Base-by-base conservation (phyloP, 352 stramenopile genomes). In the Phytophthora aleatoria region DNA sequence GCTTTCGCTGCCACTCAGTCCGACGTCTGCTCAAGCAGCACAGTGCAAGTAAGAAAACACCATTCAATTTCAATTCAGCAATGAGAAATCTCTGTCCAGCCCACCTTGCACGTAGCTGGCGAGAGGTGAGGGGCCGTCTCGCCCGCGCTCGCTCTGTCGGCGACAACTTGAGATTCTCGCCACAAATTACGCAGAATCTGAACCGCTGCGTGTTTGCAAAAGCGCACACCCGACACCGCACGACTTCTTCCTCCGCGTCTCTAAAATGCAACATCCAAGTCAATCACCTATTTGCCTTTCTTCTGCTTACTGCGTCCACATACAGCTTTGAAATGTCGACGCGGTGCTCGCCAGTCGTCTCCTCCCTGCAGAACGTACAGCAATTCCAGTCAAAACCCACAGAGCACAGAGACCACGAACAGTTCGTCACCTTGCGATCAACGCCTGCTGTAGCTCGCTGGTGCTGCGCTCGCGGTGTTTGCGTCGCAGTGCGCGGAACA, bases 131-230 rank as follows among this genome's bases (percentile, higher is more conserved):
- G 12, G 47, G 41, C 1, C 43, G 38, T 13, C 54, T 62, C 5
- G 24, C 31, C 5, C 69, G 55, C 11, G 41, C 26, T 45, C n/a
- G 61, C 51, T 73, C 64, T 10, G 69, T 66, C 24, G 69, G 59
- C 10, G 69, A 74, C 42, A 65, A 56, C 43, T 64, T 69, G 13
- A 73, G 44, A 49, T 75, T 69, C 45, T 76, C 64, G 3, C 77
- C 74, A 31, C 77, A 87, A 1, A 87, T 45, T 3, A 76, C 70
- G 38, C 77, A 87, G 58, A 76, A 74, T 10, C 61, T 61, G 26
- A 76, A 57, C n/a, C 69, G 60, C 54, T 79, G 77, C 35, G 72
- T 73, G 61, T 84, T 87, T 13, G 67, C 65, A 51, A 87, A 87
- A 3, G 63, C 65, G 50, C 16, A 20, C 16, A 20, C 16, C 16